Evolutionary conservation across 2,329 filamentous ascomycete genomes (phyloP), one percentile per base, ranked within the genome.

Genomic region (Chalaropsis thielavioides): DNA sequence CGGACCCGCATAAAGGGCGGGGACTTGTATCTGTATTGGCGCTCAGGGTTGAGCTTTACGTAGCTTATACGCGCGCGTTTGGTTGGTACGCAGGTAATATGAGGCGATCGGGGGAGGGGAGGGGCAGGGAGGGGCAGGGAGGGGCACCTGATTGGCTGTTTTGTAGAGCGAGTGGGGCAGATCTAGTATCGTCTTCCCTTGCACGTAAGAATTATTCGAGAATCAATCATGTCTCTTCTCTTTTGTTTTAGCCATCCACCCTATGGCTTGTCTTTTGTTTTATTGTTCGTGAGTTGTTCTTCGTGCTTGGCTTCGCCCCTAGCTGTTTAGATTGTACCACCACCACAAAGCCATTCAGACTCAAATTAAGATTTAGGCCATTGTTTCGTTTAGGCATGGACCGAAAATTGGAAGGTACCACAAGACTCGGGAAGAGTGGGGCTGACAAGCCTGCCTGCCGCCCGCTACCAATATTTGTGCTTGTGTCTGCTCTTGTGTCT

Each of bases 41-140:
- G 3, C 31, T 31, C 31, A 31, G 31, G 31, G 31, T 31, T 31
- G 2, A 31, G 31, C 3, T 31, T 6, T 31, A 6, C 31, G 2
- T 31, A 56, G 13, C 24, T 49, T 49, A 17, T 56, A 56, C 51
- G 51, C 51, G 51, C 51, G 51, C 51, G 51, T 56, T 56, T 56
- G 51, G 51, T 56, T 31, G 22, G 51, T 13, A 35, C 13, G 17
- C 13, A 43, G 10, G 41, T 43, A 13, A 3, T 7, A n/a, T 43
- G 41, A 43, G 11, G 11, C 7, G 41, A 13, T 43, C 40, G 40
- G 40, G 40, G 40, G 15, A 15, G 15, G 15, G 40, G 15, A 41
- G 15, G 40, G n/a, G n/a, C n/a, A n/a, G n/a, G n/a, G n/a, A n/a
- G n/a, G n/a, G n/a, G n/a, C n/a, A n/a, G n/a, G n/a, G n/a, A n/a